These are phyloP conservation scores for Picea abies DNA, from an alignment of 83 land plant species.

Conservation along the genomic window DNA sequence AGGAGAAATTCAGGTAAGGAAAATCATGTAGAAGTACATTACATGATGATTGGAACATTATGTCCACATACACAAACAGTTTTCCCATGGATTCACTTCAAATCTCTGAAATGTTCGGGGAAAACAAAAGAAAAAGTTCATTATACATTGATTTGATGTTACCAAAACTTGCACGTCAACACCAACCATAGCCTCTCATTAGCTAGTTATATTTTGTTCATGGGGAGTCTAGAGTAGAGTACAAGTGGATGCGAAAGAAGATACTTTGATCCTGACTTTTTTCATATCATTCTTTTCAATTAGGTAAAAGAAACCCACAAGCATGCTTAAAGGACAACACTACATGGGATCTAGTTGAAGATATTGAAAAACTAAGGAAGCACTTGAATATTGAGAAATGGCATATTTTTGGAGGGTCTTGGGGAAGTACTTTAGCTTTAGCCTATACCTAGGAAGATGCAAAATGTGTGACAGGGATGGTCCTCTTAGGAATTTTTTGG, in stretches of 20 bases:
- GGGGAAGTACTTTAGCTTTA: conserved; percentile 61
- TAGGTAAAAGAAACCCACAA: conserved; percentile 57
- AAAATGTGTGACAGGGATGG: conserved; percentile 59
- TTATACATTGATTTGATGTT: too few species aligned
- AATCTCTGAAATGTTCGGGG: too few species aligned
- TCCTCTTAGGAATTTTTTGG: conserved; percentile 80
- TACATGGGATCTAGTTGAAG: conserved; percentile 47
- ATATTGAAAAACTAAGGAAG: conserved; percentile 43
- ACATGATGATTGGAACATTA: too few species aligned
- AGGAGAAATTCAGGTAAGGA: too few species aligned
- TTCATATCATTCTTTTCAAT: conserved; percentile 47
- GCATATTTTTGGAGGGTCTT: conserved; percentile 63
- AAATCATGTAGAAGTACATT: too few species aligned
- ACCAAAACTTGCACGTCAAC: too few species aligned
- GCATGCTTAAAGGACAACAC: conserved; percentile 57
- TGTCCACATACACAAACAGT: too few species aligned
- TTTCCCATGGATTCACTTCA: too few species aligned
- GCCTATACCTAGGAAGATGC: conserved; percentile 42
- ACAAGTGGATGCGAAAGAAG: conserved; percentile 39
- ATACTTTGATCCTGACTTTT: conserved; percentile 47
- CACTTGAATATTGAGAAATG: conserved; percentile 49
- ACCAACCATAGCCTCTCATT: too few species aligned
- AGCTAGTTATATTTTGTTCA: conserved; percentile 49
- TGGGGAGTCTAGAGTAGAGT: conserved; percentile 52
- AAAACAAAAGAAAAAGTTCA: too few species aligned